A percentile compares a stretch with the other conserved stretches of the same genome.
These are phyloP conservation scores for Myriosclerotinia curreyana DNA, from an alignment of 2,329 filamentous ascomycete genomes.

Conservation along the genomic window DNA sequence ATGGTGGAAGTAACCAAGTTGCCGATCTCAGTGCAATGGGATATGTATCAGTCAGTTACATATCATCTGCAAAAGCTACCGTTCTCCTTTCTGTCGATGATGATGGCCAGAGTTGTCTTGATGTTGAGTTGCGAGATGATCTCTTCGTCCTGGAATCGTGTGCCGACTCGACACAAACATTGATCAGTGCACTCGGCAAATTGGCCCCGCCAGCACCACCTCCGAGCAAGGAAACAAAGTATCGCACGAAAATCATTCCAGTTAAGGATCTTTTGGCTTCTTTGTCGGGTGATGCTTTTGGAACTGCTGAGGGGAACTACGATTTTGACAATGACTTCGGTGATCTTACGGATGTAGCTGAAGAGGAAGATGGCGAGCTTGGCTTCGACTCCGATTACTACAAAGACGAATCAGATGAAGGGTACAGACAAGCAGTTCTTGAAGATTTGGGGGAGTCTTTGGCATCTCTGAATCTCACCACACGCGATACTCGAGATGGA, in stretches of 20 bases:
- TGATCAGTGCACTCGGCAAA: constrained; percentile 75
- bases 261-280: constrained; percentile 87
- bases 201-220: constrained; percentile 73
- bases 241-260: constrained; percentile 80
- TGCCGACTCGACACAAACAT: constrained; percentile 92
- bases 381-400: constrained; percentile 49
- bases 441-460: constrained; percentile 41
- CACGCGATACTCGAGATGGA: constrained; percentile 46
- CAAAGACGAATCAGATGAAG: constrained; percentile 40
- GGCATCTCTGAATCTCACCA: constrained; percentile 35
- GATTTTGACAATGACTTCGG: constrained; percentile 64
- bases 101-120: constrained; percentile 63
- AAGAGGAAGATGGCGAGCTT: constrained; percentile 43
- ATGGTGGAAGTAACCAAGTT: constrained; percentile 47
- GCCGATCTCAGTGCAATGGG: constrained; percentile 61
- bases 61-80: constrained; percentile 73
- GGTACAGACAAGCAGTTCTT: constrained; percentile 40
- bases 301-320: constrained; percentile 57
- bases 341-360: constrained; percentile 45
- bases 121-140: constrained; percentile 80
- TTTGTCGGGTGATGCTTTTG: constrained; percentile 82
- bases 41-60: constrained; percentile 81
- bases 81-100: constrained; percentile 57
- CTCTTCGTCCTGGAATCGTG: constrained; percentile 91
- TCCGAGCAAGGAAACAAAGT: constrained; percentile 79